A percentile compares a stretch with the other conserved stretches of the same genome.
These are phyloP conservation scores for Trametes versicolor DNA, from an alignment of 1,284 basidiomycete species.

Conservation along the genomic window DNA sequence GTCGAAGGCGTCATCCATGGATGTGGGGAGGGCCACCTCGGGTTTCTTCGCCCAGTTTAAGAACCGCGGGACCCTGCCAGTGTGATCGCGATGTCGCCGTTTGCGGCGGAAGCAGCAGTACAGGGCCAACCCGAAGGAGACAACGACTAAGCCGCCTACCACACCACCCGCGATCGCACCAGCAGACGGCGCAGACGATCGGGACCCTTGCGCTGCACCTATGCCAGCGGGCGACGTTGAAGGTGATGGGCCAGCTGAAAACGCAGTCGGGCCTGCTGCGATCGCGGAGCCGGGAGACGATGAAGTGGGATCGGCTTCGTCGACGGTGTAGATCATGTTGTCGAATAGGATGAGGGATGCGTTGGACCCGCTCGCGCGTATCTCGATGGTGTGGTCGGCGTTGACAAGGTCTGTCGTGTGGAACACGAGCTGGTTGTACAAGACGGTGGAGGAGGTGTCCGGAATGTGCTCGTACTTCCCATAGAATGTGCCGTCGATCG, in stretches of 20 bases:
- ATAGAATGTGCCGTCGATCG: constrained; percentile 12
- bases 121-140: not conserved
- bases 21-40: too few relatives aligned
- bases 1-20: too few relatives aligned
- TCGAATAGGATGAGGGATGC: constrained; percentile 6
- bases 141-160: not conserved
- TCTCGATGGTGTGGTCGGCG: constrained; percentile 3
- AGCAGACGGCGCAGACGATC: not conserved
- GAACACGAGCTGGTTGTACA: constrained; percentile 3
- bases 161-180: constrained; percentile 6
- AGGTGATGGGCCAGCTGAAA: not conserved
- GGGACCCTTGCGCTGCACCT: not conserved
- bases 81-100: not conserved
- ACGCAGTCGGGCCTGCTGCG: not conserved
- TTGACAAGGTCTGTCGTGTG: constrained; percentile 1
- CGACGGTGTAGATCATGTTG: constrained; percentile 8
- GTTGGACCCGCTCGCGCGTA: not conserved
- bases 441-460: constrained; percentile 1
- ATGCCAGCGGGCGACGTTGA: not conserved
- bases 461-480: constrained; percentile 16
- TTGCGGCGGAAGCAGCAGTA: too few relatives aligned
- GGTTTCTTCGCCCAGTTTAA: too few relatives aligned
- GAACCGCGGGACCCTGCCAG: not conserved
- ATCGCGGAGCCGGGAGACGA: not conserved
- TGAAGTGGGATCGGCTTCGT: not conserved